Evolutionary conservation across 768 basidiomycete species (phyloP), one percentile per base, ranked within the genome.

Genomic region (Leccinum incarnatum): DNA sequence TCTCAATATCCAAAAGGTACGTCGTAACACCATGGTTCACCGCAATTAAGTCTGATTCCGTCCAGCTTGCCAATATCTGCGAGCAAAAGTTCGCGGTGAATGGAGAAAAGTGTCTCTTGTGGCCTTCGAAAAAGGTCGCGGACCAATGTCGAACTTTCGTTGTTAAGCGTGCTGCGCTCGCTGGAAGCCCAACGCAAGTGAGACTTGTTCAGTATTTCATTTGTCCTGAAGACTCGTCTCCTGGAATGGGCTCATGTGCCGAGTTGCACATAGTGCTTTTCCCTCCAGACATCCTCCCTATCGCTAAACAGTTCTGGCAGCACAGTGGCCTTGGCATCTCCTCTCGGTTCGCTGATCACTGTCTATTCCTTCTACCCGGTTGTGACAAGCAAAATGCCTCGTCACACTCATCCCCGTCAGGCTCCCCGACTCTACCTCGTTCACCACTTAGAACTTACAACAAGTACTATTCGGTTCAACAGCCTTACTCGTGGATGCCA

Each of bases 221-320:
- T 56, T 84, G 81, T 67, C 84, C 88, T 0, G 82, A 87, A 59
- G 79, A 81, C 46, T 74, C 77, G 51, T 70, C 64, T 8, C 11
- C 57, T 1, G 61, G 55, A 36, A 53, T 68, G 64, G 65, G 60
- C 55, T 62, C 69, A 50, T 76, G 80, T 61, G 74, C 83, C 40
- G 85, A 91, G 57, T 79, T 99, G 1, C 88, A 96, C 70, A 90
- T 95, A 62, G 87, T 87, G 2, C 75, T 99, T 15, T 92, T 95
- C 69, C 85, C 87, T 6, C 71, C 76, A 2, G 79, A 83, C 4
- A 72, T 81, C 4, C 87, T 81, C 65, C 67, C 80, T 9, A 70
- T 88, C 7, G 93, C 92, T 8, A 96, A 91, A 70, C 82, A 93
- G 71, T 98, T 95, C 74, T 98, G 96, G 96, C 95, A 98, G 65